Conservation (phyloP, 257 asterid genomes). For the Lantana camara region DNA sequence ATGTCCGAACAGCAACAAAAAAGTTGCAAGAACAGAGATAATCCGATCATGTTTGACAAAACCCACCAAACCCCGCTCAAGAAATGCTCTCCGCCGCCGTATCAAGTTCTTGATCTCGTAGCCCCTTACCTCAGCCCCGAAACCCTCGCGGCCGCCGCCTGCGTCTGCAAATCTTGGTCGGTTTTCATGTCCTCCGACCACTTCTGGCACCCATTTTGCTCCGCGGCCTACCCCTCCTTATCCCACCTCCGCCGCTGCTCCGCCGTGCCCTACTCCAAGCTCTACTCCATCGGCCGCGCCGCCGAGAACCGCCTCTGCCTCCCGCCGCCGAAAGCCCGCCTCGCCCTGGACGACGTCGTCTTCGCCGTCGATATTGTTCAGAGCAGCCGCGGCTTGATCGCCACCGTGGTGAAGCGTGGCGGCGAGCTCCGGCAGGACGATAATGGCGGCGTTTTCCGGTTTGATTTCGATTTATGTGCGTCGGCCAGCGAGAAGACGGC, state of each 20-base stretch:
- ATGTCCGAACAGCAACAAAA: too few species aligned
- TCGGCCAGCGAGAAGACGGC: constrained; percentile 5
- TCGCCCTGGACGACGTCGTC: constrained; percentile 40
- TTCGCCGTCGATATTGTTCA: constrained; percentile 60
- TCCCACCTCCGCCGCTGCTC: constrained; percentile 50
- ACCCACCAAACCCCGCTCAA: too few species aligned
- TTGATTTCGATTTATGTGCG: constrained; percentile 38
- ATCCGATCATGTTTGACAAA: too few species aligned
- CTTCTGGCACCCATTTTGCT: constrained; percentile 73
- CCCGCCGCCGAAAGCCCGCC: constrained; percentile 47
- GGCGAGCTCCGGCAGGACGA: constrained; percentile 33
- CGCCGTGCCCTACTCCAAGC: constrained; percentile 44
- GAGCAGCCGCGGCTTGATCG: constrained; percentile 23
- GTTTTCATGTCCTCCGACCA: constrained; percentile 64
- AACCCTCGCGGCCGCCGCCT: constrained; percentile 59
- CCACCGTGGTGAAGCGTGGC: constrained; percentile 36
- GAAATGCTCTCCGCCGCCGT: constrained; percentile 50
- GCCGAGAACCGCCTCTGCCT: constrained; percentile 49
- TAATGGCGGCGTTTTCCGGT: constrained; percentile 53
- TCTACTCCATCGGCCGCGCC: constrained; percentile 58
- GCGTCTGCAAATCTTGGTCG: constrained; percentile 77
- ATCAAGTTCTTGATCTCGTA: constrained; percentile 66
- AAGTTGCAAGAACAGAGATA: too few species aligned
- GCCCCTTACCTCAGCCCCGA: constrained; percentile 61
- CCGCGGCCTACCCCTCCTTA: constrained; percentile 62